Conservation (phyloP, 225 moss, liverwort and hornwort genomes). For the Polytrichum formosum region DNA sequence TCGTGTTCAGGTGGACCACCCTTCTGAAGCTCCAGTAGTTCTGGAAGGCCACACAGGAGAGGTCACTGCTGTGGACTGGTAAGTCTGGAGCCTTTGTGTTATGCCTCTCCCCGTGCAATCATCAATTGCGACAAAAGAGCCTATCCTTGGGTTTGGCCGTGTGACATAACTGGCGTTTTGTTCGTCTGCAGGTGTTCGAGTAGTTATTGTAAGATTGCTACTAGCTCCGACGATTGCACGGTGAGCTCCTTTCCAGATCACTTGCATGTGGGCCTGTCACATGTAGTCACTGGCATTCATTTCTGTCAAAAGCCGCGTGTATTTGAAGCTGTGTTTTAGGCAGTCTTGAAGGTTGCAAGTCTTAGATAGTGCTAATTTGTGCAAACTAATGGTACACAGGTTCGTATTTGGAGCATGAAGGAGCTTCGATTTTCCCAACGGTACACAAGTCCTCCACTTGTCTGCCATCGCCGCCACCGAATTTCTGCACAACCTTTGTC, state of each 20-base stretch:
- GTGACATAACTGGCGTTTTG: neutral
- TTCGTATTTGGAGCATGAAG: slow-evolving; percentile 73
- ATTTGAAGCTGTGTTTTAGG: no score
- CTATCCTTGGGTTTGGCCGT: neutral
- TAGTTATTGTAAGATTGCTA: slow-evolving; percentile 75
- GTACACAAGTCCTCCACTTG: slow-evolving; percentile 30
- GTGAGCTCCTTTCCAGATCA: slow-evolving; percentile 26
- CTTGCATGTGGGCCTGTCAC: no score
- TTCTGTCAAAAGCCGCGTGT: no score
- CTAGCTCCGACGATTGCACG: slow-evolving; percentile 86
- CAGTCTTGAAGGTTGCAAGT: no score
- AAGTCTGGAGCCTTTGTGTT: neutral
- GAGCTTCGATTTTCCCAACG: slow-evolving; percentile 52
- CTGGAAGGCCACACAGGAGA: slow-evolving; percentile 73
- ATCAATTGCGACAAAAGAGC: no score
- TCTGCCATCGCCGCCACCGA: slow-evolving; percentile 43
- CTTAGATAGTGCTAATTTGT: no score
- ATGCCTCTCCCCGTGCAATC: neutral
- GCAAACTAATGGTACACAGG: slow-evolving; percentile 21
- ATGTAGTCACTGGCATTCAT: no score
- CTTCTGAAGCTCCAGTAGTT: slow-evolving; percentile 41
- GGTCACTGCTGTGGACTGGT: slow-evolving; percentile 92
- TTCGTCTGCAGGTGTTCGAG: slow-evolving; percentile 60
- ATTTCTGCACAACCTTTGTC: slow-evolving; percentile 31
- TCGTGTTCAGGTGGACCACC: slow-evolving; percentile 59